These are phyloP conservation scores for Nakazawaea holstii DNA, from an alignment of 805 yeast genomes.

Conservation along the genomic window DNA sequence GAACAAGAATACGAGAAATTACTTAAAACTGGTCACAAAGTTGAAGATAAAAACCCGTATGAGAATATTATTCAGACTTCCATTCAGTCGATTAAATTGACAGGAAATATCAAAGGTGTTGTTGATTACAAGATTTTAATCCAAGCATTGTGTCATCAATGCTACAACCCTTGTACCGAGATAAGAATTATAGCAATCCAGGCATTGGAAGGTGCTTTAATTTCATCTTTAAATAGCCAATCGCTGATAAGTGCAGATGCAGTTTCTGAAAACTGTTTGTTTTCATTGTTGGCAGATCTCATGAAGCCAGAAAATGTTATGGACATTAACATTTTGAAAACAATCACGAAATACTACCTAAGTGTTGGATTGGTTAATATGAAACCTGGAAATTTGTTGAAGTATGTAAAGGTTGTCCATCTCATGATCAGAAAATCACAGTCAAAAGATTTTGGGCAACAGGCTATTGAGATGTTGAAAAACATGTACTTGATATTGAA, in stretches of 20 bases:
- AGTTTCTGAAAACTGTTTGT: conserved; percentile 68
- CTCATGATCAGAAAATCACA: conserved; percentile 10
- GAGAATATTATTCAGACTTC: conserved; percentile 54
- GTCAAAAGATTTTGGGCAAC: conserved; percentile 23
- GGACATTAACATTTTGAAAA: conserved; percentile 24
- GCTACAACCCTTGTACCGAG: conserved; percentile 82
- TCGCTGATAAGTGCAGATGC: conserved; percentile 38
- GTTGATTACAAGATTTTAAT: conserved; percentile 51
- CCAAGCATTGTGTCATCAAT: conserved; percentile 84
- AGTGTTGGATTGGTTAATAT: conserved; percentile 7
- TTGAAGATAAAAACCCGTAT: conserved; percentile 38
- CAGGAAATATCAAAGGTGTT: conserved; percentile 32
- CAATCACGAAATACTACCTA: conserved; percentile 10
- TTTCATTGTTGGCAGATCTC: conserved; percentile 66
- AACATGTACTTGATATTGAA: conserved; percentile 26
- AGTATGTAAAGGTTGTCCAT: conserved; percentile 11
- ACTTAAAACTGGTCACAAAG: conserved; percentile 36
- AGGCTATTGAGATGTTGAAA: conserved; percentile 26
- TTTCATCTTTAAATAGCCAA: conserved; percentile 31
- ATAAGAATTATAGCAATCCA: conserved; percentile 62
- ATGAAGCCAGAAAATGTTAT: conserved; percentile 47
- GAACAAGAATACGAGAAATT: conserved; percentile 56
- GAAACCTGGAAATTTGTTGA: conserved; percentile 6
- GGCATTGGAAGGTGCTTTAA: conserved; percentile 47
- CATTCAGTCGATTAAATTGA: conserved; percentile 55